Evolutionary conservation across 768 basidiomycete species (phyloP).

Genomic region (Lanmaoa rubissima): DNA sequence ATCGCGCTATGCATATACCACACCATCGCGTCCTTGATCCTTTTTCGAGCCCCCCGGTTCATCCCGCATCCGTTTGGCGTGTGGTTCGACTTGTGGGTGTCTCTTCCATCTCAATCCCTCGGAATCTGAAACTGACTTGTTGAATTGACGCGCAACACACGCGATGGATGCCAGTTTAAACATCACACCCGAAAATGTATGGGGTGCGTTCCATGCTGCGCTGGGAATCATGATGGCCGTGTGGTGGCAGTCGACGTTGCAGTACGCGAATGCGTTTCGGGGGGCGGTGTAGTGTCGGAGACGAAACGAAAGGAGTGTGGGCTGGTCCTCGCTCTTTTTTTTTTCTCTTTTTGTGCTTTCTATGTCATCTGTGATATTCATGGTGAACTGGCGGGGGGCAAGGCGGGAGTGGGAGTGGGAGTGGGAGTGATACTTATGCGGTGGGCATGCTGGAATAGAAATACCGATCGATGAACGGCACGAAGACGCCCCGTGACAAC

Average conservation of each 20-base stretch:
- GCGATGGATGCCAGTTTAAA: slow-evolving; percentile 23
- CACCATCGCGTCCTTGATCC: slow-evolving; percentile 64
- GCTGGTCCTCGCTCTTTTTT: background rate
- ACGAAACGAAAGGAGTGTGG: too few species aligned
- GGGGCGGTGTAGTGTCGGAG: background rate
- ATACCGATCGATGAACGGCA: too few species aligned
- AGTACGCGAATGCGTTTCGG: slow-evolving; percentile 43
- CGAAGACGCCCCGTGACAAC: too few species aligned
- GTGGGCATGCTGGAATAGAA: too few species aligned
- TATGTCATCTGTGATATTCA: background rate
- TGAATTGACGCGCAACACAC: too few species aligned
- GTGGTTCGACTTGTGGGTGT: slow-evolving; percentile 56
- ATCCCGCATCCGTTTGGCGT: slow-evolving; percentile 71
- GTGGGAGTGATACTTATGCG: too few species aligned
- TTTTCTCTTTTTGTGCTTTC: background rate
- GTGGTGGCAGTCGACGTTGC: slow-evolving; percentile 83
- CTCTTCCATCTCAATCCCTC: background rate
- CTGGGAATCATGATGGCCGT: slow-evolving; percentile 67
- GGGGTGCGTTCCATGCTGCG: slow-evolving; percentile 75
- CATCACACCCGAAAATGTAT: slow-evolving; percentile 68
- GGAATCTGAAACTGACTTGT: background rate
- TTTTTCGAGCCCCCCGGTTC: slow-evolving; percentile 76
- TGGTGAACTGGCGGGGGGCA: too few species aligned
- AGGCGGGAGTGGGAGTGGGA: too few species aligned
- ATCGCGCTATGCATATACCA: slow-evolving; percentile 78